These are phyloP conservation scores for Anaeramoeba ignava DNA, from an alignment of 78 protist species.

Conservation along the genomic window DNA sequence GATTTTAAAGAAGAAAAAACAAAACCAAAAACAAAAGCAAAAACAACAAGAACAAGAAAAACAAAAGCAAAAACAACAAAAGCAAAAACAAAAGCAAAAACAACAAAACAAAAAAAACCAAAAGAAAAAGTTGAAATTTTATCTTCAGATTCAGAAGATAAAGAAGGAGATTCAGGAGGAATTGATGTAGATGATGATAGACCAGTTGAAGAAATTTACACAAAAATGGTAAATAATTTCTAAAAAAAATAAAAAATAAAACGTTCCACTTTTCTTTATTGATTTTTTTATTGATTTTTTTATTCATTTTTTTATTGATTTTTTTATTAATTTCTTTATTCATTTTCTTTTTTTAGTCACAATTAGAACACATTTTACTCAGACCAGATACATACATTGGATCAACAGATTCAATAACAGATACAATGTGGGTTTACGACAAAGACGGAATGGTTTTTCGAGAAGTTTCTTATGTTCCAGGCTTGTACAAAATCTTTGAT, in stretches of 20 bases:
- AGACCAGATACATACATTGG: constrained; percentile 98
- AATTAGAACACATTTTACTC: constrained; percentile 73
- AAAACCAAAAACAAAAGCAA: too few relatives aligned
- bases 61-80: neutral
- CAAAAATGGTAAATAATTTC: neutral
- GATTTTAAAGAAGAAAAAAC: too few relatives aligned
- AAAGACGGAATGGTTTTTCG: constrained; percentile 15
- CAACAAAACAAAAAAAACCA: neutral
- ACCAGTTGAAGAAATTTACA: neutral
- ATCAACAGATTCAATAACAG: neutral
- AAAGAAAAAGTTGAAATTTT: neutral
- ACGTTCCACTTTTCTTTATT: too few relatives aligned
- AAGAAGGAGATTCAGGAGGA: neutral
- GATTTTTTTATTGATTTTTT: too few relatives aligned
- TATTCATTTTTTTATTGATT: too few relatives aligned
- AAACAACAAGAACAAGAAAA: too few relatives aligned
- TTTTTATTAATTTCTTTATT: neutral
- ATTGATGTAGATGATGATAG: neutral
- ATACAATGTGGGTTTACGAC: constrained; percentile 17
- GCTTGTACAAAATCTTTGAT: constrained; percentile 91
- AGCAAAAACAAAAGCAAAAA: neutral
- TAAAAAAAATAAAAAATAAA: neutral
- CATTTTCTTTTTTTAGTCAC: too few relatives aligned
- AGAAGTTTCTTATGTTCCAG: constrained; percentile 71
- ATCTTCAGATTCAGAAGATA: neutral